A percentile compares a stretch with the other conserved stretches of the same genome.
phyloP scores from a whole-genome alignment of 1,139 yeast genomes.

The Kodamaea fungicola region DNA sequence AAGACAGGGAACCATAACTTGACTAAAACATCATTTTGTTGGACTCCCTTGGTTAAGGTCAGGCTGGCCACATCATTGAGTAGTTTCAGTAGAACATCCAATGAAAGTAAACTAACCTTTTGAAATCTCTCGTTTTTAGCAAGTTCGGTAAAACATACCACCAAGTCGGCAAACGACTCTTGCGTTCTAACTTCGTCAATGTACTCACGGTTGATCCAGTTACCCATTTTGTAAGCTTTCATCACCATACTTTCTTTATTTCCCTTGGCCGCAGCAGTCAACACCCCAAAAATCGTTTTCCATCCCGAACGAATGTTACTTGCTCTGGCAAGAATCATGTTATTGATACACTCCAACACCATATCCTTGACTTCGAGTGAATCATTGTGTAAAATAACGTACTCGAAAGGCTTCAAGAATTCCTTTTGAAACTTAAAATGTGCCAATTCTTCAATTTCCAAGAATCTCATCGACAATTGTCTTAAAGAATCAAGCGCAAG shows the following conservation, averaged over 20 bases:
- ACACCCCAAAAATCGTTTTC: slow-evolving; percentile 82
- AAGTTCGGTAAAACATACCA: slow-evolving; percentile 72
- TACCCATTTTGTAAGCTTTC: slow-evolving; percentile 62
- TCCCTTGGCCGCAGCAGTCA: slow-evolving; percentile 61
- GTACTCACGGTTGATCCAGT: slow-evolving; percentile 59
- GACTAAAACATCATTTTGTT: slow-evolving; percentile 36
- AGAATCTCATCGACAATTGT: slow-evolving; percentile 87
- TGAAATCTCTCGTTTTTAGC: slow-evolving; percentile 85
- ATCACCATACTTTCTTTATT: slow-evolving; percentile 55
- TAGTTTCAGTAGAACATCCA: slow-evolving; percentile 68
- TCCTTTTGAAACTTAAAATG: slow-evolving; percentile 96
- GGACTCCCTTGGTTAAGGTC: slow-evolving; percentile 22
- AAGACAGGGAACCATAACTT: slow-evolving; percentile 80
- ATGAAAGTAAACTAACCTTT: slow-evolving; percentile 72
- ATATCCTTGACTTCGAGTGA: slow-evolving; percentile 77
- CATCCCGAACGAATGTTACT: slow-evolving; percentile 86
- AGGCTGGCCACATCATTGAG: slow-evolving; percentile 55
- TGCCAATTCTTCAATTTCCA: slow-evolving; percentile 88
- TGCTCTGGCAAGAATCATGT: slow-evolving; percentile 79
- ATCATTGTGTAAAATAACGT: slow-evolving; percentile 65
- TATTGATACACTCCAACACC: slow-evolving; percentile 86
- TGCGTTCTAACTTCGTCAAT: slow-evolving; percentile 64
- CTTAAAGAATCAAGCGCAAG: slow-evolving; percentile 93
- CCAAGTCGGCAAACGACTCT: slow-evolving; percentile 71
- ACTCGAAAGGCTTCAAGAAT: slow-evolving; percentile 86